Evolutionary conservation across 2,329 filamentous ascomycete species (phyloP), one percentile per base, ranked within the genome.

Genomic region (Fusarium subtropicale): DNA sequence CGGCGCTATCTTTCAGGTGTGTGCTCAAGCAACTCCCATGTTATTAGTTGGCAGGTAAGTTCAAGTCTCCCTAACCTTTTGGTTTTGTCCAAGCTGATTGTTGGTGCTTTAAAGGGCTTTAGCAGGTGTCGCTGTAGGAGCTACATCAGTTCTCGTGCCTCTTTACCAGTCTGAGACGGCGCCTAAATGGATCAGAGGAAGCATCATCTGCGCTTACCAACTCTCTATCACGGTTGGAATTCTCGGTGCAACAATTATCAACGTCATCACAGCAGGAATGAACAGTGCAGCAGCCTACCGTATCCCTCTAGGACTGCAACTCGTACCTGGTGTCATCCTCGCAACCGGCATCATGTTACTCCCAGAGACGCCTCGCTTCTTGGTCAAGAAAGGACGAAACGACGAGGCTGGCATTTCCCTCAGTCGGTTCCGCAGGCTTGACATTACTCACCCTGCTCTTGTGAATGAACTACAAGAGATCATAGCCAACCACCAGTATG

Each of bases 111-210:
- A 6, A 18, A 89, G 88, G 71, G 86, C 89, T 64, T 82, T 94
- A 63, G 91, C 91, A 58, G 91, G 91, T 64, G 82, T 92, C 31
- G 91, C 91, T 71, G 90, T 94, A 20, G 91, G 91, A 46, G 82
- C 87, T 60, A 86, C 92, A 44, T 92, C 90, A 18, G 88, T 91
- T n/a, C 83, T 91, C 52, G 88, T 94, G 28, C 91, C 91, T n/a
- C 81, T 94, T 9, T 94, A 94, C 76, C 91, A 94, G 77, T 93
- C 91, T 2, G 92, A 94, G 79, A 93, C 92, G 82, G 89, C 91
- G 0, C 92, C 92, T 3, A 93, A 93, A 82, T 94, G 91, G 91
- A 92, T 94, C 74, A 86, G 92, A 77, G 92, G 92, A 68, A 88
- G 90, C 3, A 84, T 93, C 13, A 91, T 93, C 52, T 92, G 91